A percentile compares a stretch with the other conserved stretches of the same genome.
Conservation (phyloP, 2,329 filamentous ascomycete species). For the Shiraia bambusicola region DNA sequence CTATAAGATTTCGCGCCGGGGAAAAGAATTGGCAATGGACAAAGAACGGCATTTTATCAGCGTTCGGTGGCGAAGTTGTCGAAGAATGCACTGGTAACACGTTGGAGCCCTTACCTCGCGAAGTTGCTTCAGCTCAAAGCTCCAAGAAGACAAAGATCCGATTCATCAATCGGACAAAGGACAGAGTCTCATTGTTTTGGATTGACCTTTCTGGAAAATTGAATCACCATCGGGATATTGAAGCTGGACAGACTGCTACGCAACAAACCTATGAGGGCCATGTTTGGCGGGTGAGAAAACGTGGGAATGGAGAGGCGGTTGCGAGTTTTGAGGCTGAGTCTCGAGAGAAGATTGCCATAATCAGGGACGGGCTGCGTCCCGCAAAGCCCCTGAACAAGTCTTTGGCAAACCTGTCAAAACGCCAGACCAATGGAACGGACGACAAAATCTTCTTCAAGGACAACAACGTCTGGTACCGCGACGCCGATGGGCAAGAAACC, state of each 20-base stretch:
- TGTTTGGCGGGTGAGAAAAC: slow-evolving; percentile 14
- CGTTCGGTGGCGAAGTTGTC: slow-evolving; percentile 8
- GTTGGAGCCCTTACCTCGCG: slow-evolving; percentile 7
- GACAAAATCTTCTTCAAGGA: slow-evolving; percentile 18
- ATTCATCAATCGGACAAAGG: slow-evolving; percentile 7
- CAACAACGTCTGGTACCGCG: slow-evolving; percentile 26
- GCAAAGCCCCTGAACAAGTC: slow-evolving; percentile 5
- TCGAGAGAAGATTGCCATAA: slow-evolving; percentile 8
- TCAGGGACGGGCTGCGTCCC: slow-evolving; percentile 8
- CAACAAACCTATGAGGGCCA: slow-evolving; percentile 15
- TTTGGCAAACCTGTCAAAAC: slow-evolving; percentile 6
- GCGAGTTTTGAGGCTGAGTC: slow-evolving; percentile 12
- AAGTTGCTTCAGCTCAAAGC: slow-evolving; percentile 2
- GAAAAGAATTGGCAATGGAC: slow-evolving; percentile 18
- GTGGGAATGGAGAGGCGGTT: slow-evolving; percentile 3
- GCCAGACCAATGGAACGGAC: slow-evolving; percentile 13
- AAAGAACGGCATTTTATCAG: slow-evolving; percentile 5
- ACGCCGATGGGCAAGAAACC: slow-evolving; percentile 14
- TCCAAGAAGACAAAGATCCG: slow-evolving; percentile 4
- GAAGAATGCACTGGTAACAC: background rate
- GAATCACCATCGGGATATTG: slow-evolving; percentile 8
- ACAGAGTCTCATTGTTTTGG: slow-evolving; percentile 12
- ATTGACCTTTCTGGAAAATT: slow-evolving; percentile 9
- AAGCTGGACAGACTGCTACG: slow-evolving; percentile 3
- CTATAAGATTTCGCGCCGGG: slow-evolving; percentile 17